A percentile compares a stretch with the other conserved stretches of the same genome.
Conservation (phyloP, 495 filamentous ascomycete species). For the Xylaria flabelliformis region DNA sequence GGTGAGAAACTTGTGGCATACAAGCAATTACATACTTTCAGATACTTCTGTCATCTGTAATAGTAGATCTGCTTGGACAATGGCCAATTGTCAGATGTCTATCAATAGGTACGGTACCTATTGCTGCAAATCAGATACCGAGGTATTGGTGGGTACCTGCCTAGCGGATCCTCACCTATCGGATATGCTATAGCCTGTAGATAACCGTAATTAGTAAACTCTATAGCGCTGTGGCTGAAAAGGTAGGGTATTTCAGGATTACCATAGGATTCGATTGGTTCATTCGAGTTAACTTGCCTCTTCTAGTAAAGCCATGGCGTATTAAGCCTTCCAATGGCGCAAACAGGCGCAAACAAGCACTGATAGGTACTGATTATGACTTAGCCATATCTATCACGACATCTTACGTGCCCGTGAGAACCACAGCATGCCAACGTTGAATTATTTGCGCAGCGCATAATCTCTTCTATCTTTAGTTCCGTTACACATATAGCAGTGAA, state of each 20-base stretch:
- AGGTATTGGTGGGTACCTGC: neutral
- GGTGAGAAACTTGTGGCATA: neutral
- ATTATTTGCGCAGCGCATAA: neutral
- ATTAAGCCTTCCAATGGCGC: neutral
- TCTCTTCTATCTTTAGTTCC: neutral
- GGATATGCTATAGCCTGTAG: neutral
- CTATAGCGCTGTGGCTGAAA: conserved; percentile 2
- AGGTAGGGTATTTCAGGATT: neutral
- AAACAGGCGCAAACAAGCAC: neutral
- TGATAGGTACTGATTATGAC: neutral
- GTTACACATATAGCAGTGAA: neutral
- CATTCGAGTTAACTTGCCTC: neutral
- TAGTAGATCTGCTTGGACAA: neutral
- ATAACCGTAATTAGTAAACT: neutral
- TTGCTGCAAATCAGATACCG: no score
- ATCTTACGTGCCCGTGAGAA: conserved; percentile 1
- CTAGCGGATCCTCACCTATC: neutral
- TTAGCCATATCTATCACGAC: neutral
- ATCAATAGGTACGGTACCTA: no score
- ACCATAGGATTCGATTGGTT: neutral
- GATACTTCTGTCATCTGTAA: neutral
- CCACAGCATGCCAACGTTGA: neutral
- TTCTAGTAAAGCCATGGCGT: neutral
- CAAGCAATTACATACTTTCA: neutral
- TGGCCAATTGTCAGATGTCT: neutral